Conservation (phyloP, 1,284 basidiomycete genomes). For the Termitomyces sp. region DNA sequence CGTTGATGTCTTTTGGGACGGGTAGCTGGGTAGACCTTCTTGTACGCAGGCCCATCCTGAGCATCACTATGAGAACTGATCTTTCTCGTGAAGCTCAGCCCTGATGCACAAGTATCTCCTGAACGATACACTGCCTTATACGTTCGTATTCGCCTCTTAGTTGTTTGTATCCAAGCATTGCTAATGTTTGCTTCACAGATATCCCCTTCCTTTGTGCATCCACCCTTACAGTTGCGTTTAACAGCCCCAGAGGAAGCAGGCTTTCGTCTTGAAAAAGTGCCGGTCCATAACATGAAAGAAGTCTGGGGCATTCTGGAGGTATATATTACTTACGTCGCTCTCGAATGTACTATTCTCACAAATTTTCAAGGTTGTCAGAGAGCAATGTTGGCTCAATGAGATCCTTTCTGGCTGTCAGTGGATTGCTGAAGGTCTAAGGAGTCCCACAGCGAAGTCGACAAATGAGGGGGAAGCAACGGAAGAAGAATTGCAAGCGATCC, state of each 20-base stretch:
- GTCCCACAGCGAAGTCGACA: conserved; percentile 22
- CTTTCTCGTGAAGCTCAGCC: conserved; percentile 36
- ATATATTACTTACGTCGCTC: conserved; percentile 4
- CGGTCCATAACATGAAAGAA: conserved; percentile 64
- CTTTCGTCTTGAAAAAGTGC: conserved; percentile 62
- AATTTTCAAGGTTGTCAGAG: conserved; percentile 54
- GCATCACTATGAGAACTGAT: neutral
- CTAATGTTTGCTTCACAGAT: conserved; percentile 31
- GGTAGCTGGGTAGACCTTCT: conserved; percentile 69
- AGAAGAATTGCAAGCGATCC: conserved; percentile 50
- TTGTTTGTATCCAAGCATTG: neutral
- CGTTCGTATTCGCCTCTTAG: conserved; percentile 23
- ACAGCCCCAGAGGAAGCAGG: conserved; percentile 66
- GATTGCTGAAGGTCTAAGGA: conserved; percentile 44
- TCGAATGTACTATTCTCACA: neutral
- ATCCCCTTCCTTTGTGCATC: conserved; percentile 60
- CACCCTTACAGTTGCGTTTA: conserved; percentile 62
- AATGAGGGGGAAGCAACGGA: conserved; percentile 38
- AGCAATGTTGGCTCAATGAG: conserved; percentile 78
- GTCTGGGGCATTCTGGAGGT: conserved; percentile 71
- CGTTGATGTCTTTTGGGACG: conserved; percentile 46
- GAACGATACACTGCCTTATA: conserved; percentile 48
- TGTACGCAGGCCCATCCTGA: conserved; percentile 31
- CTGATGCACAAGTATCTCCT: conserved; percentile 35
- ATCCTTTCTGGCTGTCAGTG: conserved; percentile 52